phyloP scores from a whole-genome alignment of 1,284 basidiomycete species.

The Fomes fomentarius region DNA sequence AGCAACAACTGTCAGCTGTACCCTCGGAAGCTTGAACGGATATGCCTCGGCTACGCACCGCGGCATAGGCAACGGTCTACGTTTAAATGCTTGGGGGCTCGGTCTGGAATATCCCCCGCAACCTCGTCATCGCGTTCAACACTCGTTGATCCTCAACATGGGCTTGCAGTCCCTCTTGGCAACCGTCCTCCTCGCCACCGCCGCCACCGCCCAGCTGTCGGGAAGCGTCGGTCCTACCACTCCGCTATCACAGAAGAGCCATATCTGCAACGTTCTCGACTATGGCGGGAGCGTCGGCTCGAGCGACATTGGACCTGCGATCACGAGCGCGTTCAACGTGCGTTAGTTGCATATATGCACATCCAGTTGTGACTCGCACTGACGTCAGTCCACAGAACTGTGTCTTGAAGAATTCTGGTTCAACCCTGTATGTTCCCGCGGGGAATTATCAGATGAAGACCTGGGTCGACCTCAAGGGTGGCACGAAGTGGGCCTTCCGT shows the following conservation, averaged over 20 bases:
- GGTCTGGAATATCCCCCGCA: too few relatives aligned
- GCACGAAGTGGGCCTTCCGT: conserved; percentile 37
- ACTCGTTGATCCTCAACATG: conserved; percentile 6
- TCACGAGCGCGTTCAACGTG: conserved; percentile 34
- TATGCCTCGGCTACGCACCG: conserved; percentile 1
- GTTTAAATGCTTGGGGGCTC: not conserved
- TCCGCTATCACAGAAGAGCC: conserved; percentile 26
- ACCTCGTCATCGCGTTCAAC: too few relatives aligned
- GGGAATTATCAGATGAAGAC: conserved; percentile 37
- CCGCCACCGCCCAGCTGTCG: conserved; percentile 30
- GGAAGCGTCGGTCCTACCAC: conserved; percentile 36
- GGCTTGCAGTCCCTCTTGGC: conserved; percentile 21
- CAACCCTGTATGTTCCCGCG: conserved; percentile 34
- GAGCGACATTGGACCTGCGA: conserved; percentile 39
- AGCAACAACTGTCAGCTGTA: not conserved
- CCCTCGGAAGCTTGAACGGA: not conserved
- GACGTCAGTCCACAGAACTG: conserved; percentile 24
- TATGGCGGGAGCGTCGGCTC: conserved; percentile 37
- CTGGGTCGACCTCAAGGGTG: conserved; percentile 35
- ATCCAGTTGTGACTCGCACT: not conserved
- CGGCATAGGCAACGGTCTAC: too few relatives aligned
- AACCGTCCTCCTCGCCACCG: conserved; percentile 11
- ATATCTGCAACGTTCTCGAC: conserved; percentile 37
- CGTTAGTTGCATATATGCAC: not conserved
- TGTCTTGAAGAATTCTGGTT: conserved; percentile 32